Percentiles rank a stretch among this genome's conserved stretches.
phyloP scores from a whole-genome alignment of 768 basidiomycete species.

The Podaxis mareebaensis region DNA sequence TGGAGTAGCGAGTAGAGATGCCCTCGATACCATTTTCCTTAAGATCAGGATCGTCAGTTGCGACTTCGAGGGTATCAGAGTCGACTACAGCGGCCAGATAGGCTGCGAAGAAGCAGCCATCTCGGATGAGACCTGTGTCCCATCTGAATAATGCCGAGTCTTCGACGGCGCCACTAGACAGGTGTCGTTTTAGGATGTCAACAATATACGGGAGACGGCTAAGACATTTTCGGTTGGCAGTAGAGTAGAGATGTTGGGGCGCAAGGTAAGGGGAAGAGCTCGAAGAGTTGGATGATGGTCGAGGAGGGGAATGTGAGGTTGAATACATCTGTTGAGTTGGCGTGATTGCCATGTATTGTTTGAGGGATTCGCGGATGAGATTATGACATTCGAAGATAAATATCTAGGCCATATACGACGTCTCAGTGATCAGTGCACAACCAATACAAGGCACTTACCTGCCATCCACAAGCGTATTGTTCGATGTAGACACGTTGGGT shows the following conservation, averaged over 20 bases:
- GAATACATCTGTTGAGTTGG: conserved; percentile 36
- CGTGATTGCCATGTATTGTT: conserved; percentile 43
- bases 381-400: conserved; percentile 93
- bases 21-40: conserved; percentile 34
- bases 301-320: conserved; percentile 40
- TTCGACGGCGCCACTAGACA: conserved; percentile 32
- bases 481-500: conserved; percentile 38
- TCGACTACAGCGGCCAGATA: conserved; percentile 71
- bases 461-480: conserved; percentile 83
- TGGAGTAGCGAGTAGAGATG: conserved; percentile 26
- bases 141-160: conserved; percentile 67
- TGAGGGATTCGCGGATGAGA: conserved; percentile 81
- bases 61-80: conserved; percentile 36
- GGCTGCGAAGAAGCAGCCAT: conserved; percentile 89
- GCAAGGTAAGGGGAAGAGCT: conserved; percentile 45
- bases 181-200: conserved; percentile 51
- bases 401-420: conserved; percentile 46
- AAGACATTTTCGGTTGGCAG: conserved; percentile 53
- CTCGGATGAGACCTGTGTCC: conserved; percentile 84
- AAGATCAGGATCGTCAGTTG: conserved; percentile 33
- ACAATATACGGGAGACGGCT: conserved; percentile 51
- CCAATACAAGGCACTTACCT: conserved; percentile 47
- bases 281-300: conserved; percentile 45
- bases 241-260: conserved; percentile 45
- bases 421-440: conserved; percentile 17